Evolutionary conservation across 805 yeast species (phyloP), one percentile per base, ranked within the genome.

Genomic region (Komagataella mondaviorum): DNA sequence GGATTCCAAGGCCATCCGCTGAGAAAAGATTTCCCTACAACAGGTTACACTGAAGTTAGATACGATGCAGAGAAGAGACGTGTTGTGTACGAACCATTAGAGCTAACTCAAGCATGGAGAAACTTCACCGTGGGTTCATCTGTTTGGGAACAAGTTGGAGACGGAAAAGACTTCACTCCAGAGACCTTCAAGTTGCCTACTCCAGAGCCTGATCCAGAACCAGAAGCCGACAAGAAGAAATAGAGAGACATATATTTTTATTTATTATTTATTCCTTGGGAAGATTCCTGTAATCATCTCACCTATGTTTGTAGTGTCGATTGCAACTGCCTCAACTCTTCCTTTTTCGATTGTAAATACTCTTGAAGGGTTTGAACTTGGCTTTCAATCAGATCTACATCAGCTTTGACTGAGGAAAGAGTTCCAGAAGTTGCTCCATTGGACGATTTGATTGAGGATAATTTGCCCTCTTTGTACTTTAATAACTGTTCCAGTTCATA

Each of bases 1-100:
- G 96, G 96, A 20, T 87, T 88, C 60, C 95, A 86, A 69, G 96
- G 96, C 51, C 93, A 87, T 64, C 96, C 96, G 12, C 75, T 87
- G 64, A 79, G 95, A 69, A 88, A 88, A 67, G 96, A 88, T 68
- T 88, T 88, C 84, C 96, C 96, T 59, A 82, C 91, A 46, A 85
- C 93, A 45, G 96, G 96, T 52, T 88, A 86, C 71, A 86, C 93
- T 48, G 96, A 88, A 71, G 88, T 87, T 45, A 78, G 90, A 64
- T 88, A 86, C 69, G 96, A 88, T 67, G 88, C 87, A 65, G 95
- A 88, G 68, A 88, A 88, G 77, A 81, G 87, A 75, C 79, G 96
- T 65, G 81, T 88, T 52, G 87, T 88, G 17, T 88, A 88, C 67
- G 95, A 86, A 69, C 96, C 96, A 46, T 75, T 88, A 63, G 96